Evolutionary conservation across 179 eudicot species (phyloP).

Genomic region (Beta corolliflora): DNA sequence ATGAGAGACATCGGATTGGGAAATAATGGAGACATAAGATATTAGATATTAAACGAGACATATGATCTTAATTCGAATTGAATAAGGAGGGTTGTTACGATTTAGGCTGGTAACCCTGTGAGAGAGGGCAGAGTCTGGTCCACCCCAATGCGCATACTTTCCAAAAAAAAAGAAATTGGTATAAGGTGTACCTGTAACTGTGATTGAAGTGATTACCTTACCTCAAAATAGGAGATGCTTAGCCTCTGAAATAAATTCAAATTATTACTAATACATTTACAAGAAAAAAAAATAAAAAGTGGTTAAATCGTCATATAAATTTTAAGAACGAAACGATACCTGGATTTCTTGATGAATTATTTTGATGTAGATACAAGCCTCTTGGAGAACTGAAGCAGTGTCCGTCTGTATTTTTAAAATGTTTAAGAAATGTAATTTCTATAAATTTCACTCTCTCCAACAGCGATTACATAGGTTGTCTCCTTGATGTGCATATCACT

Average conservation of each 20-base stretch:
- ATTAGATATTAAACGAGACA: no score
- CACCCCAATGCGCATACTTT: neutral
- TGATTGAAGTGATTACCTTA: conserved; percentile 24
- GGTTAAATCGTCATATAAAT: neutral
- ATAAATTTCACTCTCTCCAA: no score
- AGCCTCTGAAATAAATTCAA: conserved; percentile 33
- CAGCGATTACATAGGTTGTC: no score
- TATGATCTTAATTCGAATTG: no score
- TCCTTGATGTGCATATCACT: no score
- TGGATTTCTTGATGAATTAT: conserved; percentile 58
- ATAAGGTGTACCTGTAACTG: conserved; percentile 30
- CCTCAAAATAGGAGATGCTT: conserved; percentile 37
- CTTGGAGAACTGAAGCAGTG: conserved; percentile 71
- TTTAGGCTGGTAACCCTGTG: no score
- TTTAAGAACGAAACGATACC: conserved; percentile 30
- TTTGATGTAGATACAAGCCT: conserved; percentile 58
- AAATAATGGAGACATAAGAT: no score
- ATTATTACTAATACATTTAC: neutral
- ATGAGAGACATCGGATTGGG: no score
- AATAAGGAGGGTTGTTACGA: no score
- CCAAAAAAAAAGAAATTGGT: neutral
- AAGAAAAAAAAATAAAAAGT: neutral
- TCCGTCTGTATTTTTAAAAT: conserved; percentile 45
- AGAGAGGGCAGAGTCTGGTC: no score
- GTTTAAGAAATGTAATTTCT: no score